Evolutionary conservation across 2,329 filamentous ascomycete species (phyloP), one percentile per base, ranked within the genome.

Genomic region (Hirsutella rhossiliensis): DNA sequence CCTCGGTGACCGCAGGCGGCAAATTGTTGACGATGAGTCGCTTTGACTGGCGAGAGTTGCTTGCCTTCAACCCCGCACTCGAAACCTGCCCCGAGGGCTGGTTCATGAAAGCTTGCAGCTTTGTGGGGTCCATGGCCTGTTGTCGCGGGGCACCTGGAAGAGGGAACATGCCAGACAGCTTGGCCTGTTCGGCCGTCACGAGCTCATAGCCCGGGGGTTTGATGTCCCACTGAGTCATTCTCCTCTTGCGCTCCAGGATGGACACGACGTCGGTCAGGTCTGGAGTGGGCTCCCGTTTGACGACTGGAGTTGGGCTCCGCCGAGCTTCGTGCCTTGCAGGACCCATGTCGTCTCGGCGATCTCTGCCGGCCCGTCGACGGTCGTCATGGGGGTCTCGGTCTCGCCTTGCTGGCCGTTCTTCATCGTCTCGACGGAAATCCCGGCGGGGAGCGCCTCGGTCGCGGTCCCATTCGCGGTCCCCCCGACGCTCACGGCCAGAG

Each of bases 161-260:
- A 48, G 94, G 89, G 70, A 98, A 99, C 92, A 98, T 96, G 69
- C 90, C 84, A 52, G 94, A 98, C 38, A 98, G 75, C 71, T 99
- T 99, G 42, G 92, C 94, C 64, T 98, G 94, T 65, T 98, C 94
- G 19, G 92, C 88, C 3, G 92, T 96, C 52, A 99, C 90, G 63
- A 92, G 94, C 60, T 98, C 94, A 59, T 99, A 99, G 38, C 92
- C 90, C 15, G 88, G 87, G 6, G 92, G 92, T 68, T 98, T 98
- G 64, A 98, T 96, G 62, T 99, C 94, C 92, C 92, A 99, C 65
- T 98, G 94, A 31, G 89, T 97, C 72, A 98, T 71, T 47, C 92
- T 84, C 54, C 94, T 83, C 72, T 89, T 92, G 56, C 90, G 82
- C 58, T 90, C 82, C 50, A 88, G 70, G 47, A 99, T 73, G 4